Evolutionary conservation across 2,329 filamentous ascomycete species (phyloP).

Genomic region (Neurospora sp.): DNA sequence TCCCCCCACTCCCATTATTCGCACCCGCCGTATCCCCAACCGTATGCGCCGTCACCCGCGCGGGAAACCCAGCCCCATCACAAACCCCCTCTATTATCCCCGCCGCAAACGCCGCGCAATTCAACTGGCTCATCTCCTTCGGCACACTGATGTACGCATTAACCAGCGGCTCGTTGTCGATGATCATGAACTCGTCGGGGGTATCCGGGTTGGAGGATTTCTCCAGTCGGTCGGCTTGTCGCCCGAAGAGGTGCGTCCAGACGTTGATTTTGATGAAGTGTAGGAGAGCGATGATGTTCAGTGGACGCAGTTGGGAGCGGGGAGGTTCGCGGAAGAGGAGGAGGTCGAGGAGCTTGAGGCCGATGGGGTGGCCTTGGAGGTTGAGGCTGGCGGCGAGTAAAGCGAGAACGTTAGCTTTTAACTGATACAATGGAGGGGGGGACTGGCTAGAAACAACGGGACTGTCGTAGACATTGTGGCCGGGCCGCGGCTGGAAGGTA

Average conservation of each 20-base stretch:
- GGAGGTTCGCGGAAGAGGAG: conserved; percentile 74
- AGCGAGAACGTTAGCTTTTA: too few relatives aligned
- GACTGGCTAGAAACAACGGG: too few relatives aligned
- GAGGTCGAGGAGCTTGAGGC: conserved; percentile 88
- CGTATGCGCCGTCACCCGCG: conserved; percentile 81
- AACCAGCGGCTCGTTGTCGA: conserved; percentile 93
- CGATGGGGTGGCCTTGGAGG: conserved; percentile 84
- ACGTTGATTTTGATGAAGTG: conserved; percentile 91
- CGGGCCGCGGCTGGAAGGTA: too few relatives aligned
- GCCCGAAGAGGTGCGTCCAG: conserved; percentile 85
- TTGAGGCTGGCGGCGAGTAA: conserved; percentile 33
- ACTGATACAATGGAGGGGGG: too few relatives aligned
- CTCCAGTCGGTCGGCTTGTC: conserved; percentile 86
- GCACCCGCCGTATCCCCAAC: conserved; percentile 32
- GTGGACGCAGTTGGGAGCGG: conserved; percentile 64
- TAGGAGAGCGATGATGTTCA: conserved; percentile 80
- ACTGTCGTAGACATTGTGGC: too few relatives aligned
- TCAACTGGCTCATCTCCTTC: conserved; percentile 90
- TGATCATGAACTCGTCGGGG: conserved; percentile 96
- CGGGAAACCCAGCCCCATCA: conserved; percentile 83
- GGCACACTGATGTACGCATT: conserved; percentile 91
- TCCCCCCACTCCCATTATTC: not conserved
- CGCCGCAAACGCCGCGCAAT: conserved; percentile 91
- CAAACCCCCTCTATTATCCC: conserved; percentile 93
- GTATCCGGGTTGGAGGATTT: conserved; percentile 73